Conservation (phyloP, 1,284 basidiomycete genomes). For the Ceratobasidium theobromae region DNA sequence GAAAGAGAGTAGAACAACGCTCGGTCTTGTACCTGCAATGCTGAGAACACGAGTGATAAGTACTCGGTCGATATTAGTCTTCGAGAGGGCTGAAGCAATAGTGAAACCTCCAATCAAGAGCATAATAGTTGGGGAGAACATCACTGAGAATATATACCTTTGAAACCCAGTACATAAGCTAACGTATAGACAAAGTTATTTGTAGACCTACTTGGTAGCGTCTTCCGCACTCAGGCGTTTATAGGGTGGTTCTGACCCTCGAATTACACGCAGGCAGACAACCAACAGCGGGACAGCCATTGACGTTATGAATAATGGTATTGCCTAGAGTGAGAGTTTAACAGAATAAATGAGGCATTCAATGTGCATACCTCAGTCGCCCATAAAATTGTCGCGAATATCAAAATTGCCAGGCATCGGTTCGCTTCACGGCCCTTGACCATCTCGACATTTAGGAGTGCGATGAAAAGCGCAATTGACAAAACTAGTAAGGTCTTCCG, state of each 20-base stretch:
- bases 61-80: constrained; percentile 96
- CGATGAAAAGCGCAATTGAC: constrained; percentile 59
- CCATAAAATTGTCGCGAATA: constrained; percentile 94
- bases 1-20: constrained; percentile 86
- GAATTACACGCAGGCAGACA: constrained; percentile 84
- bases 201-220: constrained; percentile 69
- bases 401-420: constrained; percentile 87
- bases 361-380: constrained; percentile 76
- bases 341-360: constrained; percentile 1
- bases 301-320: constrained; percentile 96
- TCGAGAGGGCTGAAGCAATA: constrained; percentile 93
- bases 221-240: constrained; percentile 62
- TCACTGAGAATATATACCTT: constrained; percentile 73
- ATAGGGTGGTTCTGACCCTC: constrained; percentile 59
- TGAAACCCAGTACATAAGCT: neutral
- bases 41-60: constrained; percentile 91
- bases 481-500: constrained; percentile 61
- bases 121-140: constrained; percentile 95
- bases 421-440: constrained; percentile 78
- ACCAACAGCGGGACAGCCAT: constrained; percentile 86
- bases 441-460: constrained; percentile 61
- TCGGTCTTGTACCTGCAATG: constrained; percentile 86
- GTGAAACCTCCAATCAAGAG: constrained; percentile 98
- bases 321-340: constrained; percentile 62
- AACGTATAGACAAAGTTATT: neutral